These are phyloP conservation scores for Stachybotrys echinatus DNA, from an alignment of 2,329 filamentous ascomycete species.

Conservation along the genomic window DNA sequence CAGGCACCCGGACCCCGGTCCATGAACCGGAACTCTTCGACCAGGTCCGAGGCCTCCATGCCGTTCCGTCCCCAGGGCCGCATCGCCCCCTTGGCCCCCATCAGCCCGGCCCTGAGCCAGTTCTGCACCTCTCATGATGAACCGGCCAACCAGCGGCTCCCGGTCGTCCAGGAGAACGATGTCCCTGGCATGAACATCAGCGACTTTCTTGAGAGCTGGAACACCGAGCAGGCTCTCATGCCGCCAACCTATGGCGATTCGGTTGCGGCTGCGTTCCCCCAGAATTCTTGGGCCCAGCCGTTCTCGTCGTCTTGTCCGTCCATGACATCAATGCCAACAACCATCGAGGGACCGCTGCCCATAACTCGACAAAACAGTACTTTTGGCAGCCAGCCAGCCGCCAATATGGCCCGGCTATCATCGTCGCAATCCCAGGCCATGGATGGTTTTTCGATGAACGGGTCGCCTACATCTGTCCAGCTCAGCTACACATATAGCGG, in stretches of 20 bases:
- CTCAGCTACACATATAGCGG: conserved; percentile 10
- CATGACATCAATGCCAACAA: conserved; percentile 34
- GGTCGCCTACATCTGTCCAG: conserved; percentile 9
- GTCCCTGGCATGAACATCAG: conserved; percentile 30
- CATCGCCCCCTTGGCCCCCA: conserved; percentile 21
- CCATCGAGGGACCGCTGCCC: conserved; percentile 29
- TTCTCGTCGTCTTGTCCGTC: conserved; percentile 35
- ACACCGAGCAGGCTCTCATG: conserved; percentile 17
- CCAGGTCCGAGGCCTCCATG: conserved; percentile 30
- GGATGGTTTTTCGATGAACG: conserved; percentile 12
- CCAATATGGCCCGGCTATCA: conserved; percentile 30
- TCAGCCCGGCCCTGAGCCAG: conserved; percentile 18
- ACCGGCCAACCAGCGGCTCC: conserved; percentile 22
- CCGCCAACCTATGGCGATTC: conserved; percentile 9
- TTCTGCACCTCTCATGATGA: conserved; percentile 26
- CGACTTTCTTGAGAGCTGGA: conserved; percentile 29
- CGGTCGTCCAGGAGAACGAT: conserved; percentile 29
- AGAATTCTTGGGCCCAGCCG: conserved; percentile 17
- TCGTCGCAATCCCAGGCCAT: conserved; percentile 29
- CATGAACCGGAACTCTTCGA: conserved; percentile 41
- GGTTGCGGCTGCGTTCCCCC: conserved; percentile 7
- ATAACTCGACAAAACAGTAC: conserved; percentile 39
- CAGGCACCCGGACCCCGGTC: conserved; percentile 23
- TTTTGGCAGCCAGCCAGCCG: conserved; percentile 21
- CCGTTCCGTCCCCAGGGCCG: conserved; percentile 30